Conservation (phyloP, 495 filamentous ascomycete species). For the Podospora bellae-mahoneyi region DNA sequence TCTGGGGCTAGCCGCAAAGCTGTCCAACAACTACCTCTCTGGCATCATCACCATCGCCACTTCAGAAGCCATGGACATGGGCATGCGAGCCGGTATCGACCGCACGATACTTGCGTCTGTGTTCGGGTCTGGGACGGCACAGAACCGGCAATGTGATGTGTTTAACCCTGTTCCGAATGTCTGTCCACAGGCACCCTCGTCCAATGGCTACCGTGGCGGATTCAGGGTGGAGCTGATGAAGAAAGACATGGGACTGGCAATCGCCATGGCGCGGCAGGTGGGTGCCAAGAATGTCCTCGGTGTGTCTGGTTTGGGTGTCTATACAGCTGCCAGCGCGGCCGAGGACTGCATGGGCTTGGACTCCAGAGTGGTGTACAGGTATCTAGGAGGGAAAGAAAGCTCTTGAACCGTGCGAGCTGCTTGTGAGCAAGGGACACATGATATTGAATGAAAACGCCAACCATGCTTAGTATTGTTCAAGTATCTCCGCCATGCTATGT, state of each 20-base stretch:
- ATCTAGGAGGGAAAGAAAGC: slow-evolving; percentile 38
- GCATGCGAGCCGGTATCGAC: slow-evolving; percentile 51
- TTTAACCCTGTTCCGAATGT: slow-evolving; percentile 53
- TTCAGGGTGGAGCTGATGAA: slow-evolving; percentile 55
- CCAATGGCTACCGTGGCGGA: slow-evolving; percentile 47
- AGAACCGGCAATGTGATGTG: slow-evolving; percentile 49
- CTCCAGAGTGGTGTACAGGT: slow-evolving; percentile 53
- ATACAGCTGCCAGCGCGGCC: slow-evolving; percentile 45
- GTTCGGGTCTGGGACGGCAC: slow-evolving; percentile 48
- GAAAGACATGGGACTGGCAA: slow-evolving; percentile 51
- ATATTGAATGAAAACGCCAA: not conserved
- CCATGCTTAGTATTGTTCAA: not conserved
- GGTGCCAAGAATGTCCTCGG: slow-evolving; percentile 45
- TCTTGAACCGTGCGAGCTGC: not conserved
- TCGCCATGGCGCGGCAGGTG: slow-evolving; percentile 46
- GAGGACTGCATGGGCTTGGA: slow-evolving; percentile 47
- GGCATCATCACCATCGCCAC: slow-evolving; percentile 52
- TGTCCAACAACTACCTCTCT: slow-evolving; percentile 55
- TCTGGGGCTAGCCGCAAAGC: slow-evolving; percentile 52
- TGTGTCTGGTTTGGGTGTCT: slow-evolving; percentile 42
- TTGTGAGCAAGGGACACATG: not conserved
- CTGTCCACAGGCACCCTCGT: slow-evolving; percentile 45
- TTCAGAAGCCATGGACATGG: slow-evolving; percentile 55
- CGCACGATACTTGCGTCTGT: slow-evolving; percentile 46
- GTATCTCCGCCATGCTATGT: not conserved